Evolutionary conservation across 2,329 filamentous ascomycete genomes (phyloP).

Genomic region (Penicillium sp.): DNA sequence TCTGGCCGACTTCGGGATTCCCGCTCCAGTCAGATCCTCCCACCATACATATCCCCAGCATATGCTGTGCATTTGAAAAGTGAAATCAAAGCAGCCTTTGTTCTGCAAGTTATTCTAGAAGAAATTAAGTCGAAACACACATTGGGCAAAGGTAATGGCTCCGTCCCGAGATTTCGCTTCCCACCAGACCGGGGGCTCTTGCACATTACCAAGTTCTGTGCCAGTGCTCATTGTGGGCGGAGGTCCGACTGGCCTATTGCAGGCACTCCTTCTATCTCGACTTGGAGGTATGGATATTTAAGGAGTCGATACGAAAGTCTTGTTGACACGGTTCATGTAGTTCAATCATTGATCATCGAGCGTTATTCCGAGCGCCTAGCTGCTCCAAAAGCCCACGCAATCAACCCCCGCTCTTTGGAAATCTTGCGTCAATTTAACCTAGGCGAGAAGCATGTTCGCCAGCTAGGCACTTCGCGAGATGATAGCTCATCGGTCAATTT

Average conservation of each 20-base stretch:
- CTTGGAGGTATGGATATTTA: conserved; percentile 20
- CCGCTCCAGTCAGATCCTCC: neutral
- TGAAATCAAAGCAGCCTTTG: neutral
- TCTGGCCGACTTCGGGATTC: neutral
- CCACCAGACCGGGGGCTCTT: neutral
- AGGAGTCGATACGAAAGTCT: neutral
- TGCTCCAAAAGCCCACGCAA: conserved; percentile 24
- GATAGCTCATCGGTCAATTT: conserved; percentile 41
- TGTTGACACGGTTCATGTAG: neutral
- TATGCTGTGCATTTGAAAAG: neutral
- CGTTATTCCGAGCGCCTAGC: conserved; percentile 19
- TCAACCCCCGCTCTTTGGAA: conserved; percentile 24
- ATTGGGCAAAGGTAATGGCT: neutral
- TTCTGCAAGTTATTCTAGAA: neutral
- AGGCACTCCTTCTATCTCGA: conserved; percentile 33
- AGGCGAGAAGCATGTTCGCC: conserved; percentile 20
- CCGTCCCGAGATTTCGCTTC: neutral
- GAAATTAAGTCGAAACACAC: too few relatives aligned
- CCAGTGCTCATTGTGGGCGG: conserved; percentile 38
- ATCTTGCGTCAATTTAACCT: conserved; percentile 21
- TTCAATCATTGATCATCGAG: conserved; percentile 19
- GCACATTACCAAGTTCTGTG: neutral
- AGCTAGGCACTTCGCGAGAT: conserved; percentile 30
- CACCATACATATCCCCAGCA: neutral
- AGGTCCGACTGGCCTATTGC: conserved; percentile 34